Conservation (phyloP, 208 protist genomes). For the Borovskyia barvae region DNA sequence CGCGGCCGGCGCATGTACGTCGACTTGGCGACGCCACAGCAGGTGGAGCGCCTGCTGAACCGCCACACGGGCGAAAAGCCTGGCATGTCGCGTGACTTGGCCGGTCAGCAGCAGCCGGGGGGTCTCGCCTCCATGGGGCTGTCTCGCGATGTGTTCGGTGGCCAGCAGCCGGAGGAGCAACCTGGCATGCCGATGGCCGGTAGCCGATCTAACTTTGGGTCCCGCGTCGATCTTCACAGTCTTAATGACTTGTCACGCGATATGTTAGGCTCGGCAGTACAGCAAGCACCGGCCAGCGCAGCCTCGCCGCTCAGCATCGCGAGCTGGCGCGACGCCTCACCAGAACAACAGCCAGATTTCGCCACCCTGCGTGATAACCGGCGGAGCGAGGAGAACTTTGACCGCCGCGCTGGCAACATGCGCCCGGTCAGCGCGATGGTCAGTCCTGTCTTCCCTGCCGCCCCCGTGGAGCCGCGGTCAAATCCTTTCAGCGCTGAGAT, state of each 20-base stretch:
- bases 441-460: slow-evolving; percentile 3
- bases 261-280: slow-evolving; percentile 62
- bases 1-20: slow-evolving; percentile 76
- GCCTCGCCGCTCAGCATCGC: slow-evolving; percentile 41
- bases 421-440: slow-evolving; percentile 13
- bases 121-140: slow-evolving; percentile 36
- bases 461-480: slow-evolving; percentile 13
- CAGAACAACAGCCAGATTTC: slow-evolving; percentile 51
- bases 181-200: slow-evolving; percentile 19
- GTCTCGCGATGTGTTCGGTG: slow-evolving; percentile 71
- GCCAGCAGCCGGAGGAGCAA: slow-evolving; percentile 38
- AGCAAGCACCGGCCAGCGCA: slow-evolving; percentile 26
- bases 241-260: slow-evolving; percentile 70
- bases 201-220: slow-evolving; percentile 58
- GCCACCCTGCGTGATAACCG: slow-evolving; percentile 21
- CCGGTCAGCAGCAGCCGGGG: slow-evolving; percentile 45
- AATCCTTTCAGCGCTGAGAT: slow-evolving; percentile 27
- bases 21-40: slow-evolving; percentile 75
- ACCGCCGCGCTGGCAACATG: slow-evolving; percentile 25
- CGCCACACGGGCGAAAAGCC: slow-evolving; percentile 29
- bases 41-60: slow-evolving; percentile 73
- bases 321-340: slow-evolving; percentile 58
- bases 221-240: slow-evolving; percentile 42
- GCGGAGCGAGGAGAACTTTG: slow-evolving; percentile 18
- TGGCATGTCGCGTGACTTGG: slow-evolving; percentile 40